A percentile compares a stretch with the other conserved stretches of the same genome.
Evolutionary conservation across 1,284 basidiomycete genomes (phyloP).

Genomic region (Fistulina hepatica): DNA sequence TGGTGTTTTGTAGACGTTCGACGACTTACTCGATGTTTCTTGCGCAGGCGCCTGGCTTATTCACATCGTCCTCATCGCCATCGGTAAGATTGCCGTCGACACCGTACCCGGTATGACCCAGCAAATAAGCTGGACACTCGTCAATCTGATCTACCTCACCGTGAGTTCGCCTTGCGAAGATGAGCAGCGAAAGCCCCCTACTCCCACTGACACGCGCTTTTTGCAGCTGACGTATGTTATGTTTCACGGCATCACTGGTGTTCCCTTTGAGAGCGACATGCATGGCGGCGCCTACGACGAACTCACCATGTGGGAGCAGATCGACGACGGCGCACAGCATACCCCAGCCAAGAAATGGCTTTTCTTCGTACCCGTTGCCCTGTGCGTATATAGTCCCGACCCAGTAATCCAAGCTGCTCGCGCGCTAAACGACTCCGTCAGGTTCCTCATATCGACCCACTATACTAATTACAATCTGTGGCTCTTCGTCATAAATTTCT

Average conservation of each 20-base stretch:
- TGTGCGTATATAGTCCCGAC: slow-evolving; percentile 49
- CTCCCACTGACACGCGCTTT: background rate
- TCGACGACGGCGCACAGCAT: slow-evolving; percentile 96
- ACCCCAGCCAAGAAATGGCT: slow-evolving; percentile 99
- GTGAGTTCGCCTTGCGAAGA: slow-evolving; percentile 42
- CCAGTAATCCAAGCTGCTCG: slow-evolving; percentile 5
- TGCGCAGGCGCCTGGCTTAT: slow-evolving; percentile 90
- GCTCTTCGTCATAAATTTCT: slow-evolving; percentile 87
- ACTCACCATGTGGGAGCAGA: slow-evolving; percentile 98
- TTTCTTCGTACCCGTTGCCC: slow-evolving; percentile 77
- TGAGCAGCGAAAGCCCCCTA: background rate
- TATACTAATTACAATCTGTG: slow-evolving; percentile 94
- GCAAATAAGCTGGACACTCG: slow-evolving; percentile 92
- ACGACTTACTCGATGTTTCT: background rate
- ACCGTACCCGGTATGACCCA: slow-evolving; percentile 90
- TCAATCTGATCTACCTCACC: slow-evolving; percentile 86
- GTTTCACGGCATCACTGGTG: slow-evolving; percentile 98
- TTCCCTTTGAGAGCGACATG: slow-evolving; percentile 85
- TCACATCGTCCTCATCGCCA: slow-evolving; percentile 85
- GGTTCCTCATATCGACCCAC: slow-evolving; percentile 95
- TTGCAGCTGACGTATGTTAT: slow-evolving; percentile 89
- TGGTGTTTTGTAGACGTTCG: slow-evolving; percentile 6
- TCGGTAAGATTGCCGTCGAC: slow-evolving; percentile 90
- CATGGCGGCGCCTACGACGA: slow-evolving; percentile 94
- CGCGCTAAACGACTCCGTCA: slow-evolving; percentile 23